phyloP scores from a whole-genome alignment of 1,139 yeast genomes.

The Saccharomyces hybrid region DNA sequence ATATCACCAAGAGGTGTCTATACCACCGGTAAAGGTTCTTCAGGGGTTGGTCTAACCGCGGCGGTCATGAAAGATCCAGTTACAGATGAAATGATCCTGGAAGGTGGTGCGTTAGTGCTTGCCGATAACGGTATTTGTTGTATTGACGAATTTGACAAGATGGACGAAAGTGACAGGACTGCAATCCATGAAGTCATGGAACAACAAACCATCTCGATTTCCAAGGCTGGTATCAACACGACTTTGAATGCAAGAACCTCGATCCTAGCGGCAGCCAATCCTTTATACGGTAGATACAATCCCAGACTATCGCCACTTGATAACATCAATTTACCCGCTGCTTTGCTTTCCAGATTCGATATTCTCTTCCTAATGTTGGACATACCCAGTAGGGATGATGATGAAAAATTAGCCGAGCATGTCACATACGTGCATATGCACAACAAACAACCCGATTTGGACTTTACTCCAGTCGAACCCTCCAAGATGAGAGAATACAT shows the following conservation, averaged over 20 bases:
- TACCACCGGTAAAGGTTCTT: slow-evolving; percentile 97
- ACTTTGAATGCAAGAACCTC: slow-evolving; percentile 94
- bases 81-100: slow-evolving; percentile 95
- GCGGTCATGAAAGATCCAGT: slow-evolving; percentile 99
- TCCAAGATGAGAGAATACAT: slow-evolving; percentile 79
- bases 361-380: slow-evolving; percentile 80
- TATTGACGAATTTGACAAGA: slow-evolving; percentile 97
- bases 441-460: slow-evolving; percentile 74
- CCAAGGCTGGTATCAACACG: slow-evolving; percentile 97
- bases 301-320: slow-evolving; percentile 86
- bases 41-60: slow-evolving; percentile 98
- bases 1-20: slow-evolving; percentile 96
- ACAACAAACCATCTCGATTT: slow-evolving; percentile 94
- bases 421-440: slow-evolving; percentile 95
- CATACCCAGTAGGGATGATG: slow-evolving; percentile 70
- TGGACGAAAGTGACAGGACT: slow-evolving; percentile 95
- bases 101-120: slow-evolving; percentile 95
- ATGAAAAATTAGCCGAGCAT: slow-evolving; percentile 82
- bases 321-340: slow-evolving; percentile 94
- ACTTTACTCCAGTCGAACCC: slow-evolving; percentile 70
- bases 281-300: slow-evolving; percentile 93
- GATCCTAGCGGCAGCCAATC: slow-evolving; percentile 96
- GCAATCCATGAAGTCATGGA: slow-evolving; percentile 99
- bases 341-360: slow-evolving; percentile 91
- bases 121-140: slow-evolving; percentile 99